phyloP scores from a whole-genome alignment of 2,329 filamentous ascomycete species.

The Fusarium hainanense region DNA sequence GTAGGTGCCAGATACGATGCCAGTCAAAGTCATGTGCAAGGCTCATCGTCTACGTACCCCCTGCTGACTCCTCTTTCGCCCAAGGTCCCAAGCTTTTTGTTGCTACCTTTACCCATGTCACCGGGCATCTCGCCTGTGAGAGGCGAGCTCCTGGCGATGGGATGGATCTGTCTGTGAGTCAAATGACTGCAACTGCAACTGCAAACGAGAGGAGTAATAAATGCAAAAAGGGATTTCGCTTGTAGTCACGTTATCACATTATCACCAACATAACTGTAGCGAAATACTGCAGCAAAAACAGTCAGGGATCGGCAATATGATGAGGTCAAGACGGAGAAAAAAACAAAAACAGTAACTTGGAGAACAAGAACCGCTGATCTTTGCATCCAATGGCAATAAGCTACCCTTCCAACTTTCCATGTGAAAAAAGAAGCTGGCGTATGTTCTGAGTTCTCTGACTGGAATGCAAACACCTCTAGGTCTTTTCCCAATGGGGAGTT shows the following conservation, averaged over 20 bases:
- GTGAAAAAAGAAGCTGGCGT: constrained; percentile 16
- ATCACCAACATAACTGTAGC: not conserved
- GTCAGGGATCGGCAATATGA: constrained; percentile 10
- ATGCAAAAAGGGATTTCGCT: not conserved
- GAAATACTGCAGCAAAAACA: not conserved
- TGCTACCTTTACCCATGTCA: constrained; percentile 9
- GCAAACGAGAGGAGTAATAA: not conserved
- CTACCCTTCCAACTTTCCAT: constrained; percentile 15
- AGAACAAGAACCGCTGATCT: constrained; percentile 23
- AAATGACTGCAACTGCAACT: not conserved
- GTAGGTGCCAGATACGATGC: constrained; percentile 38
- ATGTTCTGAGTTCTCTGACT: not conserved
- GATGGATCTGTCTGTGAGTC: not conserved
- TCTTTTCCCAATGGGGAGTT: constrained; percentile 16
- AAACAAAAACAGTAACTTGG: constrained; percentile 1
- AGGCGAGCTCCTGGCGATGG: constrained; percentile 13
- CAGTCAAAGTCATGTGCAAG: constrained; percentile 19
- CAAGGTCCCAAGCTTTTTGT: constrained; percentile 9
- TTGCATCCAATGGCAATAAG: constrained; percentile 34
- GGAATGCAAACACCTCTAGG: constrained; percentile 1
- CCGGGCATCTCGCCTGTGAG: constrained; percentile 30
- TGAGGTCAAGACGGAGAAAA: constrained; percentile 27
- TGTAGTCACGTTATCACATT: not conserved
- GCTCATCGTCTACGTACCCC: constrained; percentile 28
- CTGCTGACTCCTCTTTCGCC: constrained; percentile 28